These are phyloP conservation scores for Citrus reticulata DNA, from an alignment of 345 rosid genomes.

Conservation along the genomic window DNA sequence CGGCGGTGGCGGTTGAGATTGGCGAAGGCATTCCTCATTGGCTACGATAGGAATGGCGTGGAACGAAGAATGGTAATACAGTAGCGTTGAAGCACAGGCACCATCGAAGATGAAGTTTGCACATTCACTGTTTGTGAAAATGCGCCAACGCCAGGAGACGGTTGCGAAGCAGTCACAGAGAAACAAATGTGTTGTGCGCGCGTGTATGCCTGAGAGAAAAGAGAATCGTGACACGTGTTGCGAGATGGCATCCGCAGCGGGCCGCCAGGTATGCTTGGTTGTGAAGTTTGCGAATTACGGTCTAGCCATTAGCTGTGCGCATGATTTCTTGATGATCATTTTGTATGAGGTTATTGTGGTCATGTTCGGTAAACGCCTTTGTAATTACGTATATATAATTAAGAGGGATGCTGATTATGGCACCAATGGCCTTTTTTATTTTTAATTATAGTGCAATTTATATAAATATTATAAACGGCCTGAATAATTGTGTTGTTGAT, in stretches of 20 bases:
- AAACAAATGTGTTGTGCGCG: neutral
- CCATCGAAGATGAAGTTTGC: slow-evolving; percentile 11
- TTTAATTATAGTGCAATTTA: no score
- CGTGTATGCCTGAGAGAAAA: slow-evolving; percentile 1
- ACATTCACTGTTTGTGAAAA: slow-evolving; percentile 40
- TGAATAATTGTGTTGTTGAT: no score
- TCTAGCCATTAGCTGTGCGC: neutral
- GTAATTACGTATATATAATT: no score
- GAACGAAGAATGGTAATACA: slow-evolving; percentile 2
- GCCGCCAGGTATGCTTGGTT: neutral
- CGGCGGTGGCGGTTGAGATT: slow-evolving; percentile 53
- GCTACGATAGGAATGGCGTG: slow-evolving; percentile 15
- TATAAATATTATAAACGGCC: no score
- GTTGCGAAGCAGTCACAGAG: neutral
- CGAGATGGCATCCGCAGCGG: slow-evolving; percentile 12
- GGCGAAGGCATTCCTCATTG: slow-evolving; percentile 64
- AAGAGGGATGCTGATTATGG: no score
- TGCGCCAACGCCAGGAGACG: slow-evolving; percentile 21
- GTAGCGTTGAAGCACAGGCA: slow-evolving; percentile 10
- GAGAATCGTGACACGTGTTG: slow-evolving; percentile 24
- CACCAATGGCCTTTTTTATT: no score
- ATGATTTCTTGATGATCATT: neutral
- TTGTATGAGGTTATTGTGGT: neutral
- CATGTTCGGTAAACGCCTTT: no score
- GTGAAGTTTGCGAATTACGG: neutral